A percentile compares a stretch with the other conserved stretches of the same genome.
Evolutionary conservation across 177 flowering plant species (phyloP).

Genomic region (Vitis hybrid): DNA sequence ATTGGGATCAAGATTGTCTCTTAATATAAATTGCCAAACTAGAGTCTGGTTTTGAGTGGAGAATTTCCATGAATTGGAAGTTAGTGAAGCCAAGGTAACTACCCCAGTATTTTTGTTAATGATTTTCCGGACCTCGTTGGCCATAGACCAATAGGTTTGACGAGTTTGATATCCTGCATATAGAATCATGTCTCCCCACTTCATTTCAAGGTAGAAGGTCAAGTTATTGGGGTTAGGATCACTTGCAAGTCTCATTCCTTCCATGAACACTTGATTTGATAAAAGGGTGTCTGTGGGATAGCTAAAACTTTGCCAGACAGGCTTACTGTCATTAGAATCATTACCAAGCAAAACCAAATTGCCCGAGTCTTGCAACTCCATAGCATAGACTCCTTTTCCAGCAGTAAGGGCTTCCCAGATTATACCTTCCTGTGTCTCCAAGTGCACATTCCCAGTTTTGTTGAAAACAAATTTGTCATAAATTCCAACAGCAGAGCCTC

Average conservation of each 20-base stretch:
- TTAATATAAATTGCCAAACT: background rate
- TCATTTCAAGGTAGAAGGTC: slow-evolving; percentile 3
- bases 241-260: slow-evolving; percentile 5
- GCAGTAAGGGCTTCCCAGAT: background rate
- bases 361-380: slow-evolving; percentile 4
- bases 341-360: slow-evolving; percentile 1
- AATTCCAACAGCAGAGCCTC: background rate
- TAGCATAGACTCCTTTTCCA: background rate
- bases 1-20: background rate
- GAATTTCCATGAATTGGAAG: slow-evolving; percentile 2
- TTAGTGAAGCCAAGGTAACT: background rate
- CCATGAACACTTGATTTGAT: background rate
- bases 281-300: slow-evolving; percentile 4
- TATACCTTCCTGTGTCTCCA: background rate
- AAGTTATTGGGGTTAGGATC: background rate
- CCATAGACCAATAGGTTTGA: slow-evolving; percentile 5
- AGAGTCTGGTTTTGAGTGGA: background rate
- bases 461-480: background rate
- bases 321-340: background rate
- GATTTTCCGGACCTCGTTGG: background rate
- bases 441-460: background rate
- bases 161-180: background rate
- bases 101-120: background rate
- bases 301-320: slow-evolving; percentile 2
- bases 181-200: background rate